Percentiles rank a stretch among this genome's conserved stretches.
Evolutionary conservation across 257 asterid species (phyloP).

Genomic region (Nicotiana otophora): DNA sequence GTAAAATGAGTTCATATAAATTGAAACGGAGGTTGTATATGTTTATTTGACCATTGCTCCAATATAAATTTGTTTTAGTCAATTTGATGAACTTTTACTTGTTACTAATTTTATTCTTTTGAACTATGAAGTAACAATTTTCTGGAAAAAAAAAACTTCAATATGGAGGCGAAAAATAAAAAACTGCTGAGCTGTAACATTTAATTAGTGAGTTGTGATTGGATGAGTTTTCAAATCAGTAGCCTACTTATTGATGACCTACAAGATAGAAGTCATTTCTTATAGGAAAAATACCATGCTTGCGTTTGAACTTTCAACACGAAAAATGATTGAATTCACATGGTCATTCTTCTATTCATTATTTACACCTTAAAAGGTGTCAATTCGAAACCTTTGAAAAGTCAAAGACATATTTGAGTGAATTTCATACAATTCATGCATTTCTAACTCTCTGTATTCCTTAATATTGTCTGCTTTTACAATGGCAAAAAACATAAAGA

Average conservation of each 20-base stretch:
- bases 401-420: constrained; percentile 7
- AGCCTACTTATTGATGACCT: background rate
- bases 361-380: background rate
- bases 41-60: background rate
- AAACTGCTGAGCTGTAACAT: background rate
- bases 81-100: too few relatives aligned
- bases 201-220: background rate
- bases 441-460: background rate
- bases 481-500: background rate
- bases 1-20: too few relatives aligned
- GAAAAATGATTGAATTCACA: constrained; percentile 1
- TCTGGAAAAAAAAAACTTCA: too few relatives aligned
- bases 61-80: too few relatives aligned
- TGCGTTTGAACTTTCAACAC: constrained; percentile 1
- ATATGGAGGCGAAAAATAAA: background rate
- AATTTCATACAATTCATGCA: background rate
- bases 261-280: background rate
- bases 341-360: background rate
- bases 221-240: background rate
- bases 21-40: too few relatives aligned
- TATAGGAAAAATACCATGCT: background rate
- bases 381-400: background rate
- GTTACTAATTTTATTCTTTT: too few relatives aligned
- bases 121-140: too few relatives aligned
- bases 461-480: background rate